Conservation (phyloP, 495 filamentous ascomycete species). For the Neurospora sp. region DNA sequence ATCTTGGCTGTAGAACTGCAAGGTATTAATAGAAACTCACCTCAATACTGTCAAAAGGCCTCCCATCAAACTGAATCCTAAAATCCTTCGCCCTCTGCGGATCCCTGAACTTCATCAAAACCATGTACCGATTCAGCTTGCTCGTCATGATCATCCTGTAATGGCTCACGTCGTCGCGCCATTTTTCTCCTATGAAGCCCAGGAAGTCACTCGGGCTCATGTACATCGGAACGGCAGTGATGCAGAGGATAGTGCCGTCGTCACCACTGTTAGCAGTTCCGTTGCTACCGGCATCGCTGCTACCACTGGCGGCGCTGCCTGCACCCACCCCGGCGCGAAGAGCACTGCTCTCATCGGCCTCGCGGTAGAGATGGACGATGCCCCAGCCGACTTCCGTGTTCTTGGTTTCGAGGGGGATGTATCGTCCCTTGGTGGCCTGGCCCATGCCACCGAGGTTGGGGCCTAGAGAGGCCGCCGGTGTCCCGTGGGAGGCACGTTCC, state of each 20-base stretch:
- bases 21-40: slow-evolving; percentile 36
- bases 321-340: slow-evolving; percentile 13
- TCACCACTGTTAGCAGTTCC: slow-evolving; percentile 14
- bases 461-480: slow-evolving; percentile 32
- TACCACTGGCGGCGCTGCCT: background rate
- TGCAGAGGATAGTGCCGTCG: slow-evolving; percentile 69
- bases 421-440: slow-evolving; percentile 59
- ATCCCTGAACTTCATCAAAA: slow-evolving; percentile 89
- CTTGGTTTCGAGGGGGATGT: slow-evolving; percentile 62
- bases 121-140: slow-evolving; percentile 85
- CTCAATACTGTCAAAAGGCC: slow-evolving; percentile 90
- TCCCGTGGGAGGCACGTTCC: slow-evolving; percentile 6
- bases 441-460: slow-evolving; percentile 35
- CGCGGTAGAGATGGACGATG: slow-evolving; percentile 86
- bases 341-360: slow-evolving; percentile 53
- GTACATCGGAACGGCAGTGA: slow-evolving; percentile 90
- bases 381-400: slow-evolving; percentile 83
- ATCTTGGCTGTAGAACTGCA: background rate
- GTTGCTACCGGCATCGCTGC: slow-evolving; percentile 5
- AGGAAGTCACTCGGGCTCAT: slow-evolving; percentile 85
- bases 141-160: slow-evolving; percentile 91
- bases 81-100: slow-evolving; percentile 64
- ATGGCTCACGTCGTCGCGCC: slow-evolving; percentile 81
- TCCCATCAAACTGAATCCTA: slow-evolving; percentile 85
- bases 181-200: slow-evolving; percentile 85